Base-by-base conservation (phyloP, 495 filamentous ascomycete species). In the Immersiella caudata region DNA sequence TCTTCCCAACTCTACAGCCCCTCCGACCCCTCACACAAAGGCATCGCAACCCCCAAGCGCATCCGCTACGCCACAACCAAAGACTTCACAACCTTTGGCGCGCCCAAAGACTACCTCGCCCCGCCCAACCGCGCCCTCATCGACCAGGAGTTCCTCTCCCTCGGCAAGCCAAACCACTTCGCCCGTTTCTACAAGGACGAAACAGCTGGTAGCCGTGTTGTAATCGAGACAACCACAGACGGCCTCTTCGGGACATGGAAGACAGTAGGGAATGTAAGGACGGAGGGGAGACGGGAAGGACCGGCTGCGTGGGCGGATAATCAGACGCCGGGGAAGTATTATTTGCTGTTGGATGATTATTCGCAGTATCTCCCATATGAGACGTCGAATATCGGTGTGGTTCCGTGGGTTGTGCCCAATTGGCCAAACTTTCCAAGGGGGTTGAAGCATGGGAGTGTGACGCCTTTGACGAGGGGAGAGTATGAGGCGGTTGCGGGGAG, bases 161-260 rank as follows among this genome's bases (percentile, higher is more conserved):
- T 55, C 52, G 52, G 24, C 2, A 22, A 55, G 22, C 52, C 52
- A 26, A 14, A n/a, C 20, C 52, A 55, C 25, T 55, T 24, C 22
- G 52, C 52, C 2, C 52, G 52, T 2, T 55, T 55, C 52, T 55
- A 55, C 52, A 55, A 55, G 52, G 52, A 55, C 52, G 52, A 55
- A 22, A 55, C 16, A 1, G 52, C 52, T 1, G 52, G 52, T n/a
- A 55, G 52, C n/a, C 52, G 52, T 7, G 52, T 55, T 2, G 52
- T 55, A 2, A 55, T 55, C 20, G 52, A 55, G 20, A 55, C 25
- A 2, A 4, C 21, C 25, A 55, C 52, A 2, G n/a, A 8, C 25
- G 52, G 52, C 2, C 25, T 55, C 9, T 55, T 55, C 20, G 52
- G 52, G 20, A 55, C 52, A 14, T 55, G 52, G 52, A 55, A 22